Evolutionary conservation across 768 basidiomycete genomes (phyloP).

Genomic region (Termitomyces heimii): DNA sequence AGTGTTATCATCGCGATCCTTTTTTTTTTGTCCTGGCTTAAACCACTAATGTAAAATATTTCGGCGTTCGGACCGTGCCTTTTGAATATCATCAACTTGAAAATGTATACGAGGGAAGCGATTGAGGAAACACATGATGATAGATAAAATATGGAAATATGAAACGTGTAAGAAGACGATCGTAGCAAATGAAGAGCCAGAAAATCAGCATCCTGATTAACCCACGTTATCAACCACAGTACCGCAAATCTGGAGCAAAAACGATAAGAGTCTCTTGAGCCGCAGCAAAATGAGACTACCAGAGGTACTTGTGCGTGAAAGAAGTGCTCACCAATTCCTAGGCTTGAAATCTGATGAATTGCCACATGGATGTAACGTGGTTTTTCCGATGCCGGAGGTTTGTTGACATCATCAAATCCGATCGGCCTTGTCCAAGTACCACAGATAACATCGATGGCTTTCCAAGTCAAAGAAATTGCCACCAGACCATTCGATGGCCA

Average conservation of each 20-base stretch:
- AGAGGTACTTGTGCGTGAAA: too few relatives aligned
- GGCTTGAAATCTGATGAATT: too few relatives aligned
- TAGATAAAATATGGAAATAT: too few relatives aligned
- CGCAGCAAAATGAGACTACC: too few relatives aligned
- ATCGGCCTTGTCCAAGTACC: background rate
- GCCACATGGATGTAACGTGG: background rate
- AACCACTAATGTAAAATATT: background rate
- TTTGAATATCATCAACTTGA: background rate
- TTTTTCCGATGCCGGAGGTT: background rate
- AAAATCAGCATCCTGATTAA: too few relatives aligned
- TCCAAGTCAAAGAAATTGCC: constrained; percentile 54
- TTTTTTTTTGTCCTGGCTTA: background rate
- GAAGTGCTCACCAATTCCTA: too few relatives aligned
- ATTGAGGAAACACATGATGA: background rate
- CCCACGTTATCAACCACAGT: too few relatives aligned
- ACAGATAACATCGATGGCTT: constrained; percentile 30
- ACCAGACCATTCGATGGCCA: constrained; percentile 91
- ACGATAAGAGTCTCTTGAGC: background rate
- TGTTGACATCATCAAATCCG: constrained; percentile 12
- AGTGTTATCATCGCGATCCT: background rate
- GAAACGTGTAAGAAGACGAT: too few relatives aligned
- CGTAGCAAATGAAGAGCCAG: too few relatives aligned
- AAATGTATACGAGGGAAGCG: background rate
- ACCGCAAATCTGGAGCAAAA: background rate
- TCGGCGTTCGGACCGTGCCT: background rate